Percentiles rank a stretch among this genome's conserved stretches.
phyloP scores from a whole-genome alignment of 2,329 filamentous ascomycete genomes.

The Neofusicoccum sp. region DNA sequence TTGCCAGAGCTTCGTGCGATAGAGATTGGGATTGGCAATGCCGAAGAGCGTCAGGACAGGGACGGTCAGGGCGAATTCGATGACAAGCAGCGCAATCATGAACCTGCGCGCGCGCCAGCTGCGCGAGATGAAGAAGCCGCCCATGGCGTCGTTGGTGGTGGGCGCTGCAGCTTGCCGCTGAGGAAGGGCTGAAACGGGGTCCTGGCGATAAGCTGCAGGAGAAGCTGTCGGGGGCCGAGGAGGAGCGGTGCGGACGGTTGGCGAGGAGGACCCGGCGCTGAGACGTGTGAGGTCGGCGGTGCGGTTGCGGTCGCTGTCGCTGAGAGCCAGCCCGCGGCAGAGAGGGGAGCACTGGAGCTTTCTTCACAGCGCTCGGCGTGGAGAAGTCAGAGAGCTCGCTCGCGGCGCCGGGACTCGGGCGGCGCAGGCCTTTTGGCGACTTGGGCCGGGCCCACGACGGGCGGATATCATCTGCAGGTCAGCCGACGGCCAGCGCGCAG shows the following conservation, averaged over 20 bases:
- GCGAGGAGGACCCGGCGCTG: background rate
- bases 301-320: background rate
- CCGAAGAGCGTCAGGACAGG: slow-evolving; percentile 70
- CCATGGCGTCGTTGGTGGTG: slow-evolving; percentile 21
- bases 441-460: background rate
- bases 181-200: slow-evolving; percentile 10
- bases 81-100: slow-evolving; percentile 60
- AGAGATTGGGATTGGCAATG: slow-evolving; percentile 72
- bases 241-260: background rate
- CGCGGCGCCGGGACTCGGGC: background rate
- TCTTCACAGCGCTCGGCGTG: background rate
- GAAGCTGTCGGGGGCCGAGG: slow-evolving; percentile 3
- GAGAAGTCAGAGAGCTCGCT: background rate
- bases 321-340: slow-evolving; percentile 3
- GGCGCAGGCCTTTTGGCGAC: slow-evolving; percentile 15
- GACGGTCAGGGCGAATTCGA: slow-evolving; percentile 68
- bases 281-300: background rate
- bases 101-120: slow-evolving; percentile 57
- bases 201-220: slow-evolving; percentile 6
- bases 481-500: slow-evolving; percentile 9
- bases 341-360: background rate
- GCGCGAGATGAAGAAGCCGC: slow-evolving; percentile 54
- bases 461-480: slow-evolving; percentile 15
- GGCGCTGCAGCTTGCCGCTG: slow-evolving; percentile 11
- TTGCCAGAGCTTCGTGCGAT: slow-evolving; percentile 71